These are phyloP conservation scores for Rhodotorula kratochvilovae DNA, from an alignment of 768 basidiomycete species.

Conservation along the genomic window DNA sequence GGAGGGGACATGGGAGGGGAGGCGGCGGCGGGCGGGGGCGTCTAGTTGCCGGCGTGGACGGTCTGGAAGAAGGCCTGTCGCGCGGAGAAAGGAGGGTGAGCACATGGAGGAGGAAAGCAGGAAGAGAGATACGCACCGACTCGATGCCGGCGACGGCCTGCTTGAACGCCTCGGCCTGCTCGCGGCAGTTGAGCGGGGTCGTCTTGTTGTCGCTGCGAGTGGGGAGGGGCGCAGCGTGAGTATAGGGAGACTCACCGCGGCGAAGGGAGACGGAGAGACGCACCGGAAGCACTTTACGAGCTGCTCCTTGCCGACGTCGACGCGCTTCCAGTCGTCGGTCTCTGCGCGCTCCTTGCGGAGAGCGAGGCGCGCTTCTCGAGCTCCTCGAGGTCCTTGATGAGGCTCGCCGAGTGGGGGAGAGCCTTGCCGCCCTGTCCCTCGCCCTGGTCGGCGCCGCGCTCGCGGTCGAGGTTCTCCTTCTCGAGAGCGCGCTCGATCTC, in stretches of 20 bases:
- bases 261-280: neutral
- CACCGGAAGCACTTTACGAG: slow-evolving; percentile 70
- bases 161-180: slow-evolving; percentile 37
- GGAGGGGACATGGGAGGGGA: neutral
- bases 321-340: slow-evolving; percentile 53
- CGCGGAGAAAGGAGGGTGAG: neutral
- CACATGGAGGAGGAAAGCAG: neutral
- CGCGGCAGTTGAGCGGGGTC: slow-evolving; percentile 36
- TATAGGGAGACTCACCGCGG: slow-evolving; percentile 39
- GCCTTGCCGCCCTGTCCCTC: slow-evolving; percentile 52
- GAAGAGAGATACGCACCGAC: slow-evolving; percentile 8
- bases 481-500: slow-evolving; percentile 76
- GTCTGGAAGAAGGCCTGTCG: slow-evolving; percentile 26
- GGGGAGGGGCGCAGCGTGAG: neutral
- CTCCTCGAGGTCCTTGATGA: slow-evolving; percentile 72
- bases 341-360: slow-evolving; percentile 53
- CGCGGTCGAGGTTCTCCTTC: slow-evolving; percentile 79
- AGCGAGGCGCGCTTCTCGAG: slow-evolving; percentile 66
- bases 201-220: slow-evolving; percentile 24
- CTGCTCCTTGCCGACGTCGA: slow-evolving; percentile 58
- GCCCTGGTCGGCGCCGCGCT: slow-evolving; percentile 53
- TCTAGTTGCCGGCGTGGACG: slow-evolving; percentile 20
- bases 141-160: slow-evolving; percentile 37
- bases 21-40: too few species aligned
- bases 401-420: slow-evolving; percentile 52